Base-by-base conservation (phyloP, 441 rosid genomes). In the Kokia cookei region DNA sequence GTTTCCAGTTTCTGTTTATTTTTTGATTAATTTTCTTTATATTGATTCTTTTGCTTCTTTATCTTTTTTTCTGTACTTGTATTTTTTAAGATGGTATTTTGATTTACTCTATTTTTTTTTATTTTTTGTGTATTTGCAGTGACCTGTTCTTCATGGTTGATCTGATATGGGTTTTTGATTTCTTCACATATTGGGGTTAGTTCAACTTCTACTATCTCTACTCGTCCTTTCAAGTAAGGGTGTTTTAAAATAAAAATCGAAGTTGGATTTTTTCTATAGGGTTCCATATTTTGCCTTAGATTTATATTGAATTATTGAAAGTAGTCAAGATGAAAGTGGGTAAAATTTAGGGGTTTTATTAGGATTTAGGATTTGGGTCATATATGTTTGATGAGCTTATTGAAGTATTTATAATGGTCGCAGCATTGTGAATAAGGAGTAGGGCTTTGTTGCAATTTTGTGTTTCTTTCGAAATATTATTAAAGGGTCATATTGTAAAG, bases 91-190 rank as follows among this genome's bases (percentile, higher is more conserved):
- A 61, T 43, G 57, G 64, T 37, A 24, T 53, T 55, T 79, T 73
- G 79, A 77, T 80, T 78, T 79, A 9, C n/a, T 79, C 13, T 10
- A 9, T 43, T 43, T 43, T 42, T 7, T 37, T 35, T 22, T 63
- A n/a, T 45, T 14, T 19, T 71, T 62, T 79, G 69, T 69, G 47
- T 71, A 43, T 64, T 64, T 83, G 83, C 85, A 82, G 85, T 78
- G 76, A 64, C 73, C 29, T 35, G 59, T 17, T 40, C 53, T 29
- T 67, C 37, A 55, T 73, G 80, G 65, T 88, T 77, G 89, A 85
- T 86, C 82, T 84, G 84, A 71, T 71, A 62, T 75, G 78, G 72
- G 37, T 50, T 15, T 65, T 61, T 42, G 48, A 54, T 72, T 65
- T 75, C 60, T 71, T 37, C 50, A 29, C 71, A 65, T 58, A 77